Percentiles rank a stretch among this genome's conserved stretches.
These are phyloP conservation scores for Coemansia sp. DNA, from an alignment of 192 early-diverging fungal genomes.

Conservation along the genomic window DNA sequence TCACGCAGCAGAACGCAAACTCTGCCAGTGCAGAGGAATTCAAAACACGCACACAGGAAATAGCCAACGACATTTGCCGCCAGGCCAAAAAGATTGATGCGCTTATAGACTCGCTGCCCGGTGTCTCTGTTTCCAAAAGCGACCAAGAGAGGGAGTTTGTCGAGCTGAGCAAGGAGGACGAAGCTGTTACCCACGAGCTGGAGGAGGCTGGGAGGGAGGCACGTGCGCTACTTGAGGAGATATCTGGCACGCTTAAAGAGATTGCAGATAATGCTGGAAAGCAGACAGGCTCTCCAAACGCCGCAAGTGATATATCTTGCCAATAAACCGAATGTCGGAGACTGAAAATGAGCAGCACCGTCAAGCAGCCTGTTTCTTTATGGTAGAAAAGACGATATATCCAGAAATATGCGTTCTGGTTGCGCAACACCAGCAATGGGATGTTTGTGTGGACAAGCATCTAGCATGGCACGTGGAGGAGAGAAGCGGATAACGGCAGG, in stretches of 20 bases:
- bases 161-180: constrained; percentile 33
- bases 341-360: neutral
- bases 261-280: constrained; percentile 46
- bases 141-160: constrained; percentile 44
- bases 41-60: constrained; percentile 36
- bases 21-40: constrained; percentile 41
- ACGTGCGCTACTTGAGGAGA: constrained; percentile 25
- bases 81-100: constrained; percentile 52
- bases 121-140: constrained; percentile 25
- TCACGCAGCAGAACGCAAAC: constrained; percentile 43
- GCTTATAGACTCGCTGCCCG: constrained; percentile 47
- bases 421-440: neutral
- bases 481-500: neutral
- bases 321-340: neutral
- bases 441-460: neutral
- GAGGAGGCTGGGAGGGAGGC: constrained; percentile 37
- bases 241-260: constrained; percentile 22
- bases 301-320: neutral
- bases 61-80: constrained; percentile 51
- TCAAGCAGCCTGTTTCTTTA: no score
- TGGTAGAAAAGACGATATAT: no score
- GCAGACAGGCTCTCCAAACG: neutral
- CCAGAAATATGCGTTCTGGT: no score
- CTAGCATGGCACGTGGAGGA: neutral
- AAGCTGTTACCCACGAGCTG: constrained; percentile 31